Base-by-base conservation (phyloP, 2,329 filamentous ascomycete genomes). In the Penicillium freii region DNA sequence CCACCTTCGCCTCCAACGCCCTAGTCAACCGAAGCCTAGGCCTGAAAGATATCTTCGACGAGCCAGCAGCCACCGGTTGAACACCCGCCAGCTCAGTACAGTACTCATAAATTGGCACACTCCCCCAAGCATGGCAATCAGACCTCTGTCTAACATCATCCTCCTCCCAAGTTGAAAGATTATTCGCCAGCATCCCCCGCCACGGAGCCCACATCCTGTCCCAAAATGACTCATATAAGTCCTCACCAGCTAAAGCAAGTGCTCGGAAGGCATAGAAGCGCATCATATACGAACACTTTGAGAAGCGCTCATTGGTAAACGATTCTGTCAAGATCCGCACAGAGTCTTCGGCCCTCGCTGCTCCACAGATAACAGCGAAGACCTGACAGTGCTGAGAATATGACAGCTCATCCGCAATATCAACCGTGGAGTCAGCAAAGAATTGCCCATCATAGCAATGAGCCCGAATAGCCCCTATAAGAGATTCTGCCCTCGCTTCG, bases 121-220 rank as follows among this genome's bases (percentile, higher is more conserved):
- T 75, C 1, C 76, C 74, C 77, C 75, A 78, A 2, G 76, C 75
- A 65, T 79, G 76, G 49, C 77, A 79, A 60, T 79, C 77, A 1
- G 75, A 78, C 5, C 76, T 69, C 57, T 77, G 74, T 3, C 72
- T 63, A 5, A 78, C 76, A 54, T 75, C 71, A 49, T 78, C 76
- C 52, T 79, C 76, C 43, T 73, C 72, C 75, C 76, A 78, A 3
- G 76, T 79, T 0, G 75, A 69, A 10, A 78, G 52, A 50, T 76
- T 74, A 53, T 73, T 68, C 1, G 63, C 64, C 4, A 78, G 59
- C 72, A 76, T 75, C 11, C 55, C 45, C n/a, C 73, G 64, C 70
- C 74, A 78, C 0, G 76, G 75, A n/a, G 65, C 57, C 67, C 69
- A 74, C 38, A 73, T 63, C 0, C 27, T 19, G 0, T 61, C 27